Evolutionary conservation across 2,329 filamentous ascomycete species (phyloP).

Genomic region (Verticillium zaregamsianum): DNA sequence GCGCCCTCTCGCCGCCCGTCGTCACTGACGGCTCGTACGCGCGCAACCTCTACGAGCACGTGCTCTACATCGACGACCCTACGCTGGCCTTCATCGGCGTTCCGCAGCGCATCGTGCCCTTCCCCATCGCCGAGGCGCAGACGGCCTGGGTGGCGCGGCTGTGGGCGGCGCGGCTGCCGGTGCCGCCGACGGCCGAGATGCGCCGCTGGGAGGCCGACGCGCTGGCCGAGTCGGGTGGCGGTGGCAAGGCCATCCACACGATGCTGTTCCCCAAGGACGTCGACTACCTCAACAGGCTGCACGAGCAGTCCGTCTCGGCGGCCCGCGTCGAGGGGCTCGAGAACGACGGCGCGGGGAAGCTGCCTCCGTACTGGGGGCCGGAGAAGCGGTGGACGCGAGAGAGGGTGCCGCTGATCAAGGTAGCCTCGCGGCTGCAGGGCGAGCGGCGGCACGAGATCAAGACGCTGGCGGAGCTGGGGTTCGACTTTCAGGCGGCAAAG

Average conservation of each 20-base stretch:
- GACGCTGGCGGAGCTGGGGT: slow-evolving; percentile 45
- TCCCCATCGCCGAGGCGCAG: slow-evolving; percentile 67
- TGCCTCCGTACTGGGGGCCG: slow-evolving; percentile 33
- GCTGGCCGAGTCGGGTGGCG: slow-evolving; percentile 46
- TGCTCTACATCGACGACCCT: slow-evolving; percentile 62
- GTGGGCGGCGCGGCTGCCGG: slow-evolving; percentile 55
- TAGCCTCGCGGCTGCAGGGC: slow-evolving; percentile 30
- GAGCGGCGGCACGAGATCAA: slow-evolving; percentile 27
- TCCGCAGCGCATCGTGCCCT: slow-evolving; percentile 67
- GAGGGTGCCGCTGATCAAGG: slow-evolving; percentile 35
- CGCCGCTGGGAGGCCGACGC: slow-evolving; percentile 49
- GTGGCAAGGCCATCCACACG: slow-evolving; percentile 33
- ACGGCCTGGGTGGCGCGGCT: slow-evolving; percentile 62
- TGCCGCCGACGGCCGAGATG: slow-evolving; percentile 57
- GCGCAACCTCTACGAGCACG: slow-evolving; percentile 60
- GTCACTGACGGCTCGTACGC: slow-evolving; percentile 58
- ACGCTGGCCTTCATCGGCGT: slow-evolving; percentile 64
- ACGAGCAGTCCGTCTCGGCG: slow-evolving; percentile 42
- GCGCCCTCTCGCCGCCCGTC: slow-evolving; percentile 38
- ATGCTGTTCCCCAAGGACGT: slow-evolving; percentile 49
- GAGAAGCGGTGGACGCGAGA: slow-evolving; percentile 35
- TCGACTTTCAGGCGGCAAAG: slow-evolving; percentile 29
- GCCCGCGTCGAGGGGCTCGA: slow-evolving; percentile 20
- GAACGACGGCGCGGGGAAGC: slow-evolving; percentile 31
- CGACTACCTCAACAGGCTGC: slow-evolving; percentile 55